Evolutionary conservation across 192 early-diverging fungal genomes (phyloP).

Genomic region (Linderina pennispora): DNA sequence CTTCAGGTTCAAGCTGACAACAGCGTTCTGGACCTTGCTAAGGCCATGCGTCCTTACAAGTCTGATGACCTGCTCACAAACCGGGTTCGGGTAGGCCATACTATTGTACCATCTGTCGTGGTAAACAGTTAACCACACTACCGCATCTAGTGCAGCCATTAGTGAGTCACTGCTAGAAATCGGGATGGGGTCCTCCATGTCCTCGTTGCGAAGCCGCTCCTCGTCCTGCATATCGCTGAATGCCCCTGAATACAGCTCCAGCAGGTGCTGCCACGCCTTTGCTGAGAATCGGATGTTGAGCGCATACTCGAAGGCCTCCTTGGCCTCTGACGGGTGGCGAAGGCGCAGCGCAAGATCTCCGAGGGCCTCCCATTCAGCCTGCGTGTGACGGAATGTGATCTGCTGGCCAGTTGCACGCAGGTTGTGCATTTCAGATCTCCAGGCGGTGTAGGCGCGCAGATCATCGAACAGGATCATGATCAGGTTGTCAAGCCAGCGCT

Average conservation of each 20-base stretch:
- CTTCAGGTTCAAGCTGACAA: conserved; percentile 85
- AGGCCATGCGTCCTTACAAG: conserved; percentile 83
- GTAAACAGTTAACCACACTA: conserved; percentile 77
- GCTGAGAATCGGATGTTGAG: conserved; percentile 88
- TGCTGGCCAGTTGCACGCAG: conserved; percentile 49
- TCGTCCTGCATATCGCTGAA: conserved; percentile 61
- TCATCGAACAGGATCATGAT: conserved; percentile 99
- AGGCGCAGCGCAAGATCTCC: conserved; percentile 89
- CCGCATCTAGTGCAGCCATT: conserved; percentile 69
- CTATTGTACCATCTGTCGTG: conserved; percentile 91
- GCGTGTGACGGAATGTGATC: conserved; percentile 83
- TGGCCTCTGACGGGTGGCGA: conserved; percentile 83
- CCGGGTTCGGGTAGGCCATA: conserved; percentile 84
- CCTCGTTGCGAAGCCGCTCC: conserved; percentile 34
- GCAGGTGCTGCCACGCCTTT: conserved; percentile 80
- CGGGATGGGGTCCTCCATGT: conserved; percentile 4
- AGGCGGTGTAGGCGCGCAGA: conserved; percentile 88
- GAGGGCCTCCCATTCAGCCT: conserved; percentile 96
- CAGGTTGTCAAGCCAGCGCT: conserved; percentile 98
- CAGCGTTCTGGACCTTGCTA: conserved; percentile 86
- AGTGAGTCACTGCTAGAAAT: conserved; percentile 54
- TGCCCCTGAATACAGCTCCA: conserved; percentile 59
- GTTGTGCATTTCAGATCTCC: conserved; percentile 77
- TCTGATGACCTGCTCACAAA: conserved; percentile 78
- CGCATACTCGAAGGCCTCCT: conserved; percentile 84